These are phyloP conservation scores for Zelonia costaricensis DNA, from an alignment of 208 protist species.

Conservation along the genomic window DNA sequence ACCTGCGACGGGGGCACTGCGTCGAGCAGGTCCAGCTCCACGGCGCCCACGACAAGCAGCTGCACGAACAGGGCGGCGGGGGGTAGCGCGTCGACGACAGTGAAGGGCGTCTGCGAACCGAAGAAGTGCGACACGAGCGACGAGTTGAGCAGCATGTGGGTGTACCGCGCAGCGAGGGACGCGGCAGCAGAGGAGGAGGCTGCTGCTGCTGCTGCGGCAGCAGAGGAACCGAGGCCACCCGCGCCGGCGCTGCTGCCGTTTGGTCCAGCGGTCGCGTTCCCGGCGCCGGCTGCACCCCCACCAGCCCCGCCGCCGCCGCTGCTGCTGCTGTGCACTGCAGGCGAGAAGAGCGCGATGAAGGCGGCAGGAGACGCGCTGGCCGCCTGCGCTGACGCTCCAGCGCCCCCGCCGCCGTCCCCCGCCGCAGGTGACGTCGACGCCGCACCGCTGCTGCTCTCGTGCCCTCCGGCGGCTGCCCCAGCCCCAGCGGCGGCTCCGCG, in stretches of 20 bases:
- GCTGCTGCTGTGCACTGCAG: background rate
- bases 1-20: background rate
- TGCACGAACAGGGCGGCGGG: conserved; percentile 55
- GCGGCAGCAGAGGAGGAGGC: conserved; percentile 1
- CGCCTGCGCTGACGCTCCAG: background rate
- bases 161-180: conserved; percentile 17
- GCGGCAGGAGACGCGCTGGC: background rate
- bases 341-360: too few species aligned
- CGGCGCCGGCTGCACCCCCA: background rate
- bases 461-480: background rate
- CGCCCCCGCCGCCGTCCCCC: background rate
- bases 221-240: background rate
- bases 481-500: background rate
- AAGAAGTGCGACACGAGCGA: conserved; percentile 62
- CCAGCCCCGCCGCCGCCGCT: background rate
- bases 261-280: background rate
- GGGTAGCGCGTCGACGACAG: conserved; percentile 44
- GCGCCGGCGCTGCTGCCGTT: background rate
- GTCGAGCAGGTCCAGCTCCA: conserved; percentile 49
- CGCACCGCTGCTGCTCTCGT: conserved; percentile 3
- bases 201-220: too few species aligned
- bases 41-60: conserved; percentile 66
- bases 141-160: conserved; percentile 38
- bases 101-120: conserved; percentile 73
- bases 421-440: too few species aligned